phyloP scores from a whole-genome alignment of 371 early-diverging fungal species.

The Rhizomucor pusillus region DNA sequence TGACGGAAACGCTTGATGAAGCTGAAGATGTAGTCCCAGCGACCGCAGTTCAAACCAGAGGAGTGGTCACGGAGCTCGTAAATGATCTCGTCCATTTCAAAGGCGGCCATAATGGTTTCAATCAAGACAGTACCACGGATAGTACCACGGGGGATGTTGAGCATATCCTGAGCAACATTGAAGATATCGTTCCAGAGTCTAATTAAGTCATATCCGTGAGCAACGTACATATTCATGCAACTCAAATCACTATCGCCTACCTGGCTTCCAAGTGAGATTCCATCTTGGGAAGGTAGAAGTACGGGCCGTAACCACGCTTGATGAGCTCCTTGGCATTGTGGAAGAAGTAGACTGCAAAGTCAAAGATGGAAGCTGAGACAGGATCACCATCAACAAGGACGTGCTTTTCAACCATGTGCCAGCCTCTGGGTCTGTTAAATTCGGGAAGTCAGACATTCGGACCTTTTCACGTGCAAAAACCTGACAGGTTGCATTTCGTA shows the following conservation, averaged over 20 bases:
- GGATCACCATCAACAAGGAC: constrained; percentile 88
- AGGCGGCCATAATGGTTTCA: constrained; percentile 94
- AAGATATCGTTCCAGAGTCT: constrained; percentile 96
- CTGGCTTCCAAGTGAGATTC: constrained; percentile 94
- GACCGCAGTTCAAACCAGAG: constrained; percentile 95
- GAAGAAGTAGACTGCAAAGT: constrained; percentile 95
- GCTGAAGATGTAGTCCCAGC: constrained; percentile 98
- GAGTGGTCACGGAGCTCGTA: constrained; percentile 96
- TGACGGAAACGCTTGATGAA: constrained; percentile 89
- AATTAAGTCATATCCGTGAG: not conserved
- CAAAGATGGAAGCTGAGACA: constrained; percentile 91
- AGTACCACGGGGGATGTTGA: constrained; percentile 88
- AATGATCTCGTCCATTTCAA: constrained; percentile 98
- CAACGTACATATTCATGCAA: not conserved
- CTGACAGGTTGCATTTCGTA: not conserved
- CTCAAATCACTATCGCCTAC: constrained; percentile 17
- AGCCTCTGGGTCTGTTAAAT: constrained; percentile 82
- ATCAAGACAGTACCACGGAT: constrained; percentile 95
- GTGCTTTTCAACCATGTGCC: constrained; percentile 96
- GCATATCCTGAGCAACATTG: constrained; percentile 89
- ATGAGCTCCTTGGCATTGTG: constrained; percentile 85
- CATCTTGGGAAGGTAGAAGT: constrained; percentile 97
- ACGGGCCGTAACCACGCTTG: constrained; percentile 85
- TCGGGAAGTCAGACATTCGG: not conserved
- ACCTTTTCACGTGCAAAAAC: constrained; percentile 12